Conservation (phyloP, 306 rosid genomes). For the Alnus glutinosa region DNA sequence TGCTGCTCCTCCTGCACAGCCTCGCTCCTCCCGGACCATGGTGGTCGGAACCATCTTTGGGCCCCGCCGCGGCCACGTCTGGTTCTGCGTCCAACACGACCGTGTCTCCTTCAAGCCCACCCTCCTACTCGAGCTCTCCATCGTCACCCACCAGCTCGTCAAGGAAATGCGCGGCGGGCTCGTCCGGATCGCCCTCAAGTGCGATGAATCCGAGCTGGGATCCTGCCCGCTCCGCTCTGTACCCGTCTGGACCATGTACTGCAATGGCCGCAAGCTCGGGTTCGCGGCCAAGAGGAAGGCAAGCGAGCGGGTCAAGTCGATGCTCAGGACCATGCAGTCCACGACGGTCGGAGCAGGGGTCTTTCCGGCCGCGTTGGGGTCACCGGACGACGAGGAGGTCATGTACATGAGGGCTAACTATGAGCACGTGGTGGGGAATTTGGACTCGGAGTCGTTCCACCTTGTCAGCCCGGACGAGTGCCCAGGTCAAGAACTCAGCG, state of each 20-base stretch:
- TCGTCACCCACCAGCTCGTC: slow-evolving; percentile 70
- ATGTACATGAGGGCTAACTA: slow-evolving; percentile 88
- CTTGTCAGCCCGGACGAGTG: slow-evolving; percentile 89
- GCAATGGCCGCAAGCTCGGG: slow-evolving; percentile 70
- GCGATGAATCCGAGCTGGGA: slow-evolving; percentile 39
- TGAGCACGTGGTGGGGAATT: slow-evolving; percentile 86
- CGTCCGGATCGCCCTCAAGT: slow-evolving; percentile 81
- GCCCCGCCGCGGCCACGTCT: slow-evolving; percentile 76
- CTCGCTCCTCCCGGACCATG: slow-evolving; percentile 73
- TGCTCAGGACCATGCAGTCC: slow-evolving; percentile 77
- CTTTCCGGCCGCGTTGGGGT: slow-evolving; percentile 52
- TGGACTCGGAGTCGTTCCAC: slow-evolving; percentile 85
- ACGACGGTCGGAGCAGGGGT: slow-evolving; percentile 89
- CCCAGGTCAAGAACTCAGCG: slow-evolving; percentile 86
- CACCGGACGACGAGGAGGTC: slow-evolving; percentile 54
- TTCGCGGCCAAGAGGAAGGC: slow-evolving; percentile 62
- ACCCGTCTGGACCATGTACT: slow-evolving; percentile 68
- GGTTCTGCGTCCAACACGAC: slow-evolving; percentile 82
- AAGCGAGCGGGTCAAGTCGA: slow-evolving; percentile 46
- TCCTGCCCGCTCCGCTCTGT: slow-evolving; percentile 61
- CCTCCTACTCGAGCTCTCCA: slow-evolving; percentile 76
- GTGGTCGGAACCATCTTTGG: slow-evolving; percentile 90
- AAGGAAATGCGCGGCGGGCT: slow-evolving; percentile 79
- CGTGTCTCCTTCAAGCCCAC: slow-evolving; percentile 59
- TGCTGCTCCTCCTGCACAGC: slow-evolving; percentile 14